Evolutionary conservation across 805 yeast genomes (phyloP), one percentile per base, ranked within the genome.

Genomic region (Metschnikowia hibisci): DNA sequence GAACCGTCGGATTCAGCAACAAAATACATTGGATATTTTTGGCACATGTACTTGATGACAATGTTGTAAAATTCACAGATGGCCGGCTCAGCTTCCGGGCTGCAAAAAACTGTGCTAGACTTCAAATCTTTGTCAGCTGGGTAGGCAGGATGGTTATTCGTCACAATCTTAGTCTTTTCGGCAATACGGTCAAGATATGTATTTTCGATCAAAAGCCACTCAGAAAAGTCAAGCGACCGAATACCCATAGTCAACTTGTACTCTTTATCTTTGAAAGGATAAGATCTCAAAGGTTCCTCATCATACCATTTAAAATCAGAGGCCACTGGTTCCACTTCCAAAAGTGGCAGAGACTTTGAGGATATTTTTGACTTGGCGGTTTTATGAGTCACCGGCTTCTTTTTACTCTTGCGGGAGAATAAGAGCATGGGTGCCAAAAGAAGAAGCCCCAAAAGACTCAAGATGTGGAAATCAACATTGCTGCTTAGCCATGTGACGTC

Each of bases 191-290:
- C 41, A 39, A 48, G 46, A 47, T 70, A 69, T 4, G 63, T 54
- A 25, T 68, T 60, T 35, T 69, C 75, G 11, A 70, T 50, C 45
- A 70, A 58, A 18, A 70, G 58, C 73, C 73, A 70, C 41, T 70
- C 73, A 35, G 68, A 65, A 2, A 59, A 54, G 11, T 61, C 63
- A 28, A 70, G 47, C 23, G 48, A 42, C 34, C 43, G 47, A 27
- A 54, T 52, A 2, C 55, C 54, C 58, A 51, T 53, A 22, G 54
- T 52, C 38, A 53, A 36, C 40, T 53, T 53, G 52, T 82, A 80
- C 36, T 67, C 75, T 12, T 78, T 82, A 35, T 76, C 70, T 55
- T 78, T 80, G 66, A 81, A 83, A 1, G 87, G 88, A 22, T 52
- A 52, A 9, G 52, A 44, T 25, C 47, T 50, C 28, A 42, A 36